These are phyloP conservation scores for Aspergillus viridinutans DNA, from an alignment of 2,329 filamentous ascomycete genomes.

Conservation along the genomic window DNA sequence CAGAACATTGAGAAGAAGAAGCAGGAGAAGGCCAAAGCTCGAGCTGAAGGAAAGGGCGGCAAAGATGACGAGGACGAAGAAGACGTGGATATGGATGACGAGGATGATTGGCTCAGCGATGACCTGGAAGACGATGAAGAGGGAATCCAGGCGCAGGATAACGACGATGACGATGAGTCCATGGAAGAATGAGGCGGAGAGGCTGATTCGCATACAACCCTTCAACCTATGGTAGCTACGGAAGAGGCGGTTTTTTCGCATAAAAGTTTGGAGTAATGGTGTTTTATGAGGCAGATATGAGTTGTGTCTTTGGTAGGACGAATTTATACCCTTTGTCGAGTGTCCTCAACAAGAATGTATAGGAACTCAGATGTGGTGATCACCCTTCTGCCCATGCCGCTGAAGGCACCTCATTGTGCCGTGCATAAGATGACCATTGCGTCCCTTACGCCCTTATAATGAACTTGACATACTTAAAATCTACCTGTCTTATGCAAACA, in stretches of 20 bases:
- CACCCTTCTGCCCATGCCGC: neutral
- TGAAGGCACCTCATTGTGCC: too few species aligned
- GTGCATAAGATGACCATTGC: too few species aligned
- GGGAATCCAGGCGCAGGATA: constrained; percentile 32
- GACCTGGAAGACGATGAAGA: constrained; percentile 45
- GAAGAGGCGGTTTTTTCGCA: neutral
- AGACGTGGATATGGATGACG: constrained; percentile 51
- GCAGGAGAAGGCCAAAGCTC: constrained; percentile 55
- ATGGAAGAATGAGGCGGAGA: constrained; percentile 39
- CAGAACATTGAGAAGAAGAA: constrained; percentile 88
- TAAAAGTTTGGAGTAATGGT: neutral
- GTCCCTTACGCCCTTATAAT: too few species aligned
- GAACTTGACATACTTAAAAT: too few species aligned
- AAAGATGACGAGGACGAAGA: constrained; percentile 46
- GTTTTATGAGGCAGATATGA: neutral
- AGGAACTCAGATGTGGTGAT: neutral
- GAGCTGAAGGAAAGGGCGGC: constrained; percentile 37
- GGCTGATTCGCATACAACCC: neutral
- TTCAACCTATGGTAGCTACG: neutral
- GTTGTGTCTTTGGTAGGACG: neutral
- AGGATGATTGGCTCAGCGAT: constrained; percentile 52
- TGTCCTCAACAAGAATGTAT: neutral
- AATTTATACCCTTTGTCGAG: constrained; percentile 16
- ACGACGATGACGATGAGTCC: constrained; percentile 35
- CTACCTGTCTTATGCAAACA: too few species aligned